Conservation (phyloP, 345 rosid species). For the Noccaea caerulescens region DNA sequence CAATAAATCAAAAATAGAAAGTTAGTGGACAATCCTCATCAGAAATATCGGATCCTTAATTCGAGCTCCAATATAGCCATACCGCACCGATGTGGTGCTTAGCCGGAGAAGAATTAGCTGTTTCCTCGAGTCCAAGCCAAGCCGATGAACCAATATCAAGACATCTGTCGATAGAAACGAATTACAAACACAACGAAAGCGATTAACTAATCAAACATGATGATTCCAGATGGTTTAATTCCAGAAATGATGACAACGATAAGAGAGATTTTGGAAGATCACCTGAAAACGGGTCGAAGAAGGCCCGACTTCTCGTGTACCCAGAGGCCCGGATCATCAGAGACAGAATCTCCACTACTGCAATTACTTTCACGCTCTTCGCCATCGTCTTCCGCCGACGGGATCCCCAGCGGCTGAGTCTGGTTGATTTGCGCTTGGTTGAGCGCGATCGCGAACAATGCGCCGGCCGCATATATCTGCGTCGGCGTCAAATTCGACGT, state of each 20-base stretch:
- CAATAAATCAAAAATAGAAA: conserved; percentile 6
- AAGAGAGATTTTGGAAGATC: neutral
- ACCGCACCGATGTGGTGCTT: conserved; percentile 89
- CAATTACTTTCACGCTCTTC: conserved; percentile 43
- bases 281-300: conserved; percentile 91
- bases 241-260: neutral
- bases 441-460: conserved; percentile 76
- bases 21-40: neutral
- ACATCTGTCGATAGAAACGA: conserved; percentile 51
- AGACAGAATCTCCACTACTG: conserved; percentile 76
- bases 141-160: conserved; percentile 70
- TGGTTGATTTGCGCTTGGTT: conserved; percentile 94
- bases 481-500: conserved; percentile 63
- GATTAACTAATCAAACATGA: neutral
- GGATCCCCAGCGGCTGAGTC: conserved; percentile 63
- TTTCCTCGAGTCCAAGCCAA: conserved; percentile 91
- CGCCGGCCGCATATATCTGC: conserved; percentile 80
- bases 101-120: conserved; percentile 74
- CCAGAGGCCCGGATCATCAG: conserved; percentile 85
- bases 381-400: conserved; percentile 41
- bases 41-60: neutral
- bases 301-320: conserved; percentile 73
- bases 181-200: conserved; percentile 1
- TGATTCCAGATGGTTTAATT: neutral
- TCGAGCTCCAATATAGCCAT: conserved; percentile 36